phyloP scores from a whole-genome alignment of 1,284 basidiomycete species.

The Leccinum angustisporum region DNA sequence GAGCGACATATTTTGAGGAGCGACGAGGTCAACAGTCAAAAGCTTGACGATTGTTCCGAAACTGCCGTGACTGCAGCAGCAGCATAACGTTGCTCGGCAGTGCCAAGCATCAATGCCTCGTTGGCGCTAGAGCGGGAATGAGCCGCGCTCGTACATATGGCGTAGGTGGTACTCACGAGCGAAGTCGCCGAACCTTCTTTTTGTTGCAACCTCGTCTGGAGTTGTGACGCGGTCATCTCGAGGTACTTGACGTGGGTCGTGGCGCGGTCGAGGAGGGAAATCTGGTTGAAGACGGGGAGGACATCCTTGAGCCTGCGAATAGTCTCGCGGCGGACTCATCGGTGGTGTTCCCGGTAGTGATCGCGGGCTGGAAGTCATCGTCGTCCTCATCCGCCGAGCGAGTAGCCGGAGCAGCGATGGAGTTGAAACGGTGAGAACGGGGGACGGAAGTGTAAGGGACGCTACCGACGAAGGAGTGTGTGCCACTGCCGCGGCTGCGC shows the following conservation, averaged over 20 bases:
- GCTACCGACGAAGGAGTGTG: constrained; percentile 26
- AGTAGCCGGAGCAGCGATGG: constrained; percentile 56
- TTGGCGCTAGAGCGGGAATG: no score
- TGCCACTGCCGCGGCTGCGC: constrained; percentile 62
- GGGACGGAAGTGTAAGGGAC: constrained; percentile 62
- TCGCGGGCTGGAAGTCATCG: constrained; percentile 60
- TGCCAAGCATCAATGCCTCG: no score
- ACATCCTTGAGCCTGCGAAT: constrained; percentile 83
- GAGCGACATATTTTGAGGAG: no score
- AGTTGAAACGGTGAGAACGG: constrained; percentile 73
- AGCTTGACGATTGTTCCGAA: no score
- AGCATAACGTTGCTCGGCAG: no score
- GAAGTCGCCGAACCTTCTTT: constrained; percentile 72
- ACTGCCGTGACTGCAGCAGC: no score
- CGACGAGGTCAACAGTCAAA: no score
- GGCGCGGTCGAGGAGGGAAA: constrained; percentile 80
- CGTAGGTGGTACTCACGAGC: constrained; percentile 42
- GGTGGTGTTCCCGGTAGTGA: constrained; percentile 39
- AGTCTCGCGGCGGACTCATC: constrained; percentile 72
- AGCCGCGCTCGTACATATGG: background rate
- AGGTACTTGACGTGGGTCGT: constrained; percentile 79
- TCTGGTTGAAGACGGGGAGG: constrained; percentile 82
- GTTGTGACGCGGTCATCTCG: constrained; percentile 69
- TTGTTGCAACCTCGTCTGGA: constrained; percentile 74
- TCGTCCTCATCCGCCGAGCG: constrained; percentile 52